These are phyloP conservation scores for Glutinoglossum americanum DNA, from an alignment of 495 filamentous ascomycete species.

Conservation along the genomic window DNA sequence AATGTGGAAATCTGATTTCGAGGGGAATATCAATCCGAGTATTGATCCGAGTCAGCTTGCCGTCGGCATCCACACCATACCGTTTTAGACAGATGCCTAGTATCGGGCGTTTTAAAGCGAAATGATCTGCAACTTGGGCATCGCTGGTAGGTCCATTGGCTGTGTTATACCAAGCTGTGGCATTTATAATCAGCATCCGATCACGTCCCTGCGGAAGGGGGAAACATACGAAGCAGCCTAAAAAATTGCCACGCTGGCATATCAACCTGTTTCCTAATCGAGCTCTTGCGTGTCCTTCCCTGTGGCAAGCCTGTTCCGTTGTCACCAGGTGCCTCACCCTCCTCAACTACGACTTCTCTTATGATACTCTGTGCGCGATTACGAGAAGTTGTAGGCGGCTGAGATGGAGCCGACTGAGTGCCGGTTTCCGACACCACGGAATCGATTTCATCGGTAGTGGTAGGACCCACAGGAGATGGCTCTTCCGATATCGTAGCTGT, in stretches of 20 bases:
- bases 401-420: neutral
- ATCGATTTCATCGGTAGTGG: neutral
- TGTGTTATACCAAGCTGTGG: conserved; percentile 32
- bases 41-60: conserved; percentile 42
- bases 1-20: conserved; percentile 71
- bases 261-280: conserved; percentile 58
- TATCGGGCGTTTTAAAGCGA: conserved; percentile 53
- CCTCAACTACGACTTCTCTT: conserved; percentile 32
- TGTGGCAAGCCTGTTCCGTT: conserved; percentile 11
- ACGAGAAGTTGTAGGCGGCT: conserved; percentile 11
- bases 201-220: neutral
- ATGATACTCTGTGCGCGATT: conserved; percentile 39
- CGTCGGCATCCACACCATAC: conserved; percentile 54
- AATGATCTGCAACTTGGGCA: conserved; percentile 50
- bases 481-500: neutral
- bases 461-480: neutral
- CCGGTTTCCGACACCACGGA: neutral
- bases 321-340: conserved; percentile 9
- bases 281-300: conserved; percentile 20
- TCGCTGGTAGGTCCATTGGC: conserved; percentile 50
- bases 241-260: conserved; percentile 99
- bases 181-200: neutral
- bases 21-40: conserved; percentile 83
- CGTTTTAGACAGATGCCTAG: conserved; percentile 83
- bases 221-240: conserved; percentile 51